phyloP scores from a whole-genome alignment of 139 green algal species.

The Chlorella sorokiniana region DNA sequence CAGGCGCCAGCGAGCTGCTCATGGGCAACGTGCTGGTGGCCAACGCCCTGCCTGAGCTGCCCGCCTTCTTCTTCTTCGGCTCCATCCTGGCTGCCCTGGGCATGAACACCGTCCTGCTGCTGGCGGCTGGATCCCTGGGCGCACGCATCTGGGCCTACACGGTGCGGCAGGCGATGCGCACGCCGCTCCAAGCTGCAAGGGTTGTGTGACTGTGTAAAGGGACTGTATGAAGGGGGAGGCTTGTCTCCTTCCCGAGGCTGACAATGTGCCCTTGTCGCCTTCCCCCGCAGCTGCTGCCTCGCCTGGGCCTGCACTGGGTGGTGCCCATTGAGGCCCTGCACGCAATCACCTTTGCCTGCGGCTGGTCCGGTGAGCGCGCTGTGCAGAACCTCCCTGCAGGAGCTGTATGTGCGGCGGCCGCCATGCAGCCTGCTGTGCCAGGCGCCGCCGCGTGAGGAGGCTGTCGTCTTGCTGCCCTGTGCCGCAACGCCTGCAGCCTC shows the following conservation, averaged over 20 bases:
- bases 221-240: too few relatives aligned
- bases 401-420: too few relatives aligned
- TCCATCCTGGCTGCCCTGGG: slow-evolving; percentile 13
- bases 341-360: slow-evolving; percentile 32
- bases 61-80: slow-evolving; percentile 33
- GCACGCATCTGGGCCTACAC: slow-evolving; percentile 20
- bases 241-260: too few relatives aligned
- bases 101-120: slow-evolving; percentile 36
- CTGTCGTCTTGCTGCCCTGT: background rate
- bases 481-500: slow-evolving; percentile 9
- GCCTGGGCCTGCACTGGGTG: slow-evolving; percentile 1
- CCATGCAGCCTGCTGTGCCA: background rate
- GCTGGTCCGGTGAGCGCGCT: slow-evolving; percentile 19
- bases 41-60: slow-evolving; percentile 26
- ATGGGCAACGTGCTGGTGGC: slow-evolving; percentile 35
- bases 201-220: too few relatives aligned
- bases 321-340: slow-evolving; percentile 33
- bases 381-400: too few relatives aligned
- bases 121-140: background rate
- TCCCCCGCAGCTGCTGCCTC: slow-evolving; percentile 16
- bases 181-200: background rate
- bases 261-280: too few relatives aligned
- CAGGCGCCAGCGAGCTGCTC: slow-evolving; percentile 29
- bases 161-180: background rate
- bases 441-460: too few relatives aligned